Percentiles rank a stretch among this genome's conserved stretches.
These are phyloP conservation scores for Saksenaea oblongispora DNA, from an alignment of 371 early-diverging fungal species.

Conservation along the genomic window DNA sequence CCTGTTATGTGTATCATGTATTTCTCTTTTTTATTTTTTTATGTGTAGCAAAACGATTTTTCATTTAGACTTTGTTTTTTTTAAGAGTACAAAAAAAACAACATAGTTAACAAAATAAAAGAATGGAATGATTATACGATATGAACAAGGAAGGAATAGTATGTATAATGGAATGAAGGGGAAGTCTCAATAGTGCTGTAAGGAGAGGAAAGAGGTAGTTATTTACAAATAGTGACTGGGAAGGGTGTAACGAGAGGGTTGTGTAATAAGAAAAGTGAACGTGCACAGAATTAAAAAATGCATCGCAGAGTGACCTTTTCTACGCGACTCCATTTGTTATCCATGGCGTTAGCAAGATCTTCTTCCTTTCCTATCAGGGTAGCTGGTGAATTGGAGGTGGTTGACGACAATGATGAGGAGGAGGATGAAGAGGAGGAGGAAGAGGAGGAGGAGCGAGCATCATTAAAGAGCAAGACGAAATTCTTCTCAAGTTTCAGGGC, in stretches of 20 bases:
- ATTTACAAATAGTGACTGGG: not conserved
- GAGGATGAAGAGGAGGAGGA: slow-evolving; percentile 6
- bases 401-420: too few relatives aligned
- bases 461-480: slow-evolving; percentile 18
- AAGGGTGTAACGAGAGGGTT: not conserved
- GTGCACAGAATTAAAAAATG: slow-evolving; percentile 13
- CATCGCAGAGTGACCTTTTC: slow-evolving; percentile 38
- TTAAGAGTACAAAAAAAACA: not conserved
- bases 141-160: slow-evolving; percentile 1
- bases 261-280: not conserved
- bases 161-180: slow-evolving; percentile 4
- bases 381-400: too few relatives aligned
- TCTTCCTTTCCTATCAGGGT: slow-evolving; percentile 27
- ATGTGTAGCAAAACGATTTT: not conserved
- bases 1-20: too few relatives aligned
- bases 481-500: slow-evolving; percentile 9
- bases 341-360: slow-evolving; percentile 24
- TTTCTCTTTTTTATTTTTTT: not conserved
- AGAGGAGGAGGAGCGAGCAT: slow-evolving; percentile 13
- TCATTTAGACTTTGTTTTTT: not conserved
- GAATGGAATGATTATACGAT: slow-evolving; percentile 4
- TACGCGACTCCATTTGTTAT: slow-evolving; percentile 27
- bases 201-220: not conserved
- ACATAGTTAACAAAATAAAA: slow-evolving; percentile 1
- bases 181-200: not conserved